Evolutionary conservation across 2,329 filamentous ascomycete genomes (phyloP), one percentile per base, ranked within the genome.

Genomic region (Alternaria viburni): DNA sequence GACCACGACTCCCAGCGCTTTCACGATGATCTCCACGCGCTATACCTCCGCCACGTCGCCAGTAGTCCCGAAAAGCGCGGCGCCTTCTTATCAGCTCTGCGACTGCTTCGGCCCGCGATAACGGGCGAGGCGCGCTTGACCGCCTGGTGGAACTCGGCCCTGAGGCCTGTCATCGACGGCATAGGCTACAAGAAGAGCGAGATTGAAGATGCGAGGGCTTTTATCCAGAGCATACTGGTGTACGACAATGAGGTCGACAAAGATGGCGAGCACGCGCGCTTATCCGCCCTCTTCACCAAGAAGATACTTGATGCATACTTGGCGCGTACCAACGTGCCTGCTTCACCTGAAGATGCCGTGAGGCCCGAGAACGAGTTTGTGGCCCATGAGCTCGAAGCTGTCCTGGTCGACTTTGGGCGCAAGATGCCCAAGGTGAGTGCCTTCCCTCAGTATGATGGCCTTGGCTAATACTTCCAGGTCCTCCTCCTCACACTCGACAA

Each of bases 61-160:
- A 85, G 85, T 32, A 83, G 84, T 23, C 81, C 86, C 3, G 77
- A 85, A 54, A 87, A 88, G 69, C 86, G 87, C 74, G 88, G 87
- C 9, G 81, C 88, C n/a, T 96, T 94, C 79, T 83, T 94, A 17
- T 85, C 86, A 54, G 85, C 92, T 49, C 80, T 95, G 59, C 86
- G 87, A 50, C 85, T 85, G 44, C 82, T 95, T 36, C 85, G 89
- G 23, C 88, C 90, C 3, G 85, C 86, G 11, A 84, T 96, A 57
- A 86, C 85, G 59, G 88, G 88, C 11, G 85, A 89, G 3, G 84
- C 86, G 32, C 86, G 89, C 59, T 79, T 92, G 58, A 80, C 89
- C 59, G 85, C 89, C 62, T 96, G 92, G 92, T 93, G 91, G 86
- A 87, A 91, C 49, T 81, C 86, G 66, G 82, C 90, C 13, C 79